These are phyloP conservation scores for Tolypocladium ophioglossoides DNA, from an alignment of 2,329 filamentous ascomycete species.

Conservation along the genomic window DNA sequence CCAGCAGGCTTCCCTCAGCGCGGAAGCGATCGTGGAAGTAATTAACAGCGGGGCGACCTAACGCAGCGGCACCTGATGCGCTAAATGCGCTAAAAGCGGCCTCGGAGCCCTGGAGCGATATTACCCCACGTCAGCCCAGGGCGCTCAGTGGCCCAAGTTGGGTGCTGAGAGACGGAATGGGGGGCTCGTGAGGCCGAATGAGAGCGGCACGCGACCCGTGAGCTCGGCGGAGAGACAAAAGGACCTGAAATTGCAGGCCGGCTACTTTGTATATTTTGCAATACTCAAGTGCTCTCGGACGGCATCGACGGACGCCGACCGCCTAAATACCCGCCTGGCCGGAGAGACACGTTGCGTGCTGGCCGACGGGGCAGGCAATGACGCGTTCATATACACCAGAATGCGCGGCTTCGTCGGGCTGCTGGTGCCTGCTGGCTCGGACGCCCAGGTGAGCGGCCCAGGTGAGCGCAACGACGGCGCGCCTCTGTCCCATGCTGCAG, in stretches of 20 bases:
- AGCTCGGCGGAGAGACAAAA: too few relatives aligned
- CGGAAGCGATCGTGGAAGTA: neutral
- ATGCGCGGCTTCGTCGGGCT: neutral
- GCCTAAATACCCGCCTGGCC: neutral
- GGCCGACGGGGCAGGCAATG: neutral
- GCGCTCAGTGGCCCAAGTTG: neutral
- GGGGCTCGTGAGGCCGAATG: too few relatives aligned
- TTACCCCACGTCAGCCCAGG: neutral
- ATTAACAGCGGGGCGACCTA: neutral
- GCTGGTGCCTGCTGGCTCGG: neutral
- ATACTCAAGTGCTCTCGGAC: neutral
- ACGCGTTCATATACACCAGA: neutral
- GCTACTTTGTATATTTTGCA: too few relatives aligned
- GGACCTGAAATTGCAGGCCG: too few relatives aligned
- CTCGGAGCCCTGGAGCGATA: neutral
- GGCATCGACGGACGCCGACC: neutral
- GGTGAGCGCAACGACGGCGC: neutral
- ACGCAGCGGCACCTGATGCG: conserved; percentile 1
- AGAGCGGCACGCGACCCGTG: neutral
- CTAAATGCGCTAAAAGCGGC: neutral
- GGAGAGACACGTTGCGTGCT: neutral
- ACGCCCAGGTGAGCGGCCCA: neutral
- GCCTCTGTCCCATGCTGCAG: neutral
- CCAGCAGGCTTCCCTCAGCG: neutral
- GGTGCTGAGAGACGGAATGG: neutral